Evolutionary conservation across 148 eudicot species (phyloP).

Genomic region (Chenopodium album): DNA sequence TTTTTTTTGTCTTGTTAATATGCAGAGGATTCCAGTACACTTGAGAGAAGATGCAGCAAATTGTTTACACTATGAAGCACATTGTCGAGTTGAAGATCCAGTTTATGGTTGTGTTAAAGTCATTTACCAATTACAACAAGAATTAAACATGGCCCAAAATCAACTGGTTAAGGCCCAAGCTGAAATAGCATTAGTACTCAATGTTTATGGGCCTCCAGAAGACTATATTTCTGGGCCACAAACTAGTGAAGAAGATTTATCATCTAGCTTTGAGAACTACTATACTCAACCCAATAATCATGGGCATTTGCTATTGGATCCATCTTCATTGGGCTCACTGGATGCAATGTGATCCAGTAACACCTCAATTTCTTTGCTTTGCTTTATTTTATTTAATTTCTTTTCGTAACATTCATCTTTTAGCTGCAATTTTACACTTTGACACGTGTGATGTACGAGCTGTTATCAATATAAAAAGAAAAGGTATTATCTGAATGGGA

Average conservation of each 20-base stretch:
- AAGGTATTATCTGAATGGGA: too few relatives aligned
- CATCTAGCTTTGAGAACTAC: neutral
- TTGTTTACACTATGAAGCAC: slow-evolving; percentile 41
- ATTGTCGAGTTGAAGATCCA: slow-evolving; percentile 33
- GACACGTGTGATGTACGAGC: too few relatives aligned
- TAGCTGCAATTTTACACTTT: too few relatives aligned
- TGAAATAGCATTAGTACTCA: slow-evolving; percentile 15
- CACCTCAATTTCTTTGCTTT: too few relatives aligned
- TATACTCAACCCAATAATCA: neutral
- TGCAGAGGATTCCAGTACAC: slow-evolving; percentile 34
- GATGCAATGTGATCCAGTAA: too few relatives aligned
- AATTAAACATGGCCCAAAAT: slow-evolving; percentile 20
- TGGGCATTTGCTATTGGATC: neutral
- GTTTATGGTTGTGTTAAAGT: slow-evolving; percentile 44
- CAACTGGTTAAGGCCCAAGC: slow-evolving; percentile 42
- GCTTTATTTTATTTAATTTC: too few relatives aligned
- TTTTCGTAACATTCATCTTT: too few relatives aligned
- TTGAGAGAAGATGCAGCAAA: slow-evolving; percentile 38
- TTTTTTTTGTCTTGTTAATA: neutral
- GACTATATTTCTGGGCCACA: neutral
- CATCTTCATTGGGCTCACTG: neutral
- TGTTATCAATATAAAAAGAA: too few relatives aligned
- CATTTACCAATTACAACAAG: slow-evolving; percentile 28
- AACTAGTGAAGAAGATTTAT: neutral
- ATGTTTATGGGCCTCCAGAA: neutral